Base-by-base conservation (phyloP, 495 filamentous ascomycete species). In the Parachaetomium inaequale region DNA sequence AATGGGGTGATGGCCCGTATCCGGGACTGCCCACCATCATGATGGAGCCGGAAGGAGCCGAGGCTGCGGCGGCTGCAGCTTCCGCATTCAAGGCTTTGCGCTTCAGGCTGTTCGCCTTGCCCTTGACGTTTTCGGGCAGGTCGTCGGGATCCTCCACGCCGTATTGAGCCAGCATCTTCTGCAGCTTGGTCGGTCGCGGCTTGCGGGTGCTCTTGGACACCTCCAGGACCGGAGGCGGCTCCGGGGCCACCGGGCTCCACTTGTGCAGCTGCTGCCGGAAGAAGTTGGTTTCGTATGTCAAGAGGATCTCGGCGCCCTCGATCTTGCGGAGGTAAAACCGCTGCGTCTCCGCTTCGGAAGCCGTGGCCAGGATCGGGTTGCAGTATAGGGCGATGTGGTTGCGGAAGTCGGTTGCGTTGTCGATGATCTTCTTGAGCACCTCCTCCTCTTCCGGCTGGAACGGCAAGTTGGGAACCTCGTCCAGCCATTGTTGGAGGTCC, bases 311-410 rank as follows among this genome's bases (percentile, higher is more conserved):
- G 14, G 94, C 95, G 10, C 94, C 94, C 77, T 99, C 95, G 45
- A 99, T 94, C 78, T 99, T 99, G 50, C 94, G 90, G 32, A 99
- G 82, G 65, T 96, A 97, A 76, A 99, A 99, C n/a, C 96, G 87
- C 76, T 96, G 87, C 0, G 87, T 91, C 12, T 90, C 87, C 7
- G 91, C 85, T 74, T 99, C 95, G 63, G 92, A 89, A 8, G 87
- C 85, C 1, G 90, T 96, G 12, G 86, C 85, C 67, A 91, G 85
- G 7, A 89, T 79, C 2, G 87, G 87, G 71, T 92, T 95, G 72
- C 92, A 91, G 74, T 90, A 88, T 38, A 82, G 78, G 46, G 85
- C 81, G 45, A 99, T 85, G 70, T 92, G 94, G 56, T 88, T 85
- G 45, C 94, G 85, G 77, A 98, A 99, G 3, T 85, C 83, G 58